phyloP scores from a whole-genome alignment of 768 basidiomycete species.

The Steccherinum ochraceum region DNA sequence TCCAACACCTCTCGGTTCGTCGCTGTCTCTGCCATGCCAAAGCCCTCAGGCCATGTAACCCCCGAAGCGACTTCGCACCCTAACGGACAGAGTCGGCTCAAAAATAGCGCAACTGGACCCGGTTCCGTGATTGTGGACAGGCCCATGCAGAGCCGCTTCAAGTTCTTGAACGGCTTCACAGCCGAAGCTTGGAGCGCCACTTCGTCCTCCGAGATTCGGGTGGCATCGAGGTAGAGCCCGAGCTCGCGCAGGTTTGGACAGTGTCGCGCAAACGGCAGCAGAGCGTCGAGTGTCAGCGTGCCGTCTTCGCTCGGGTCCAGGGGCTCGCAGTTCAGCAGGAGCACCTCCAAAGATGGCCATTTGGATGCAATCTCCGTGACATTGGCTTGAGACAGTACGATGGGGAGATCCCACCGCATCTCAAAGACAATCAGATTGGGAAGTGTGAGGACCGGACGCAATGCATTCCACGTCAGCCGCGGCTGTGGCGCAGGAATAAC shows the following conservation, averaged over 20 bases:
- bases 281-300: conserved; percentile 31
- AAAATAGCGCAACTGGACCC: conserved; percentile 41
- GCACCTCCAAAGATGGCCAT: conserved; percentile 20
- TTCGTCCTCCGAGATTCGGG: conserved; percentile 15
- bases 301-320: conserved; percentile 8
- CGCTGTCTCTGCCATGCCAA: conserved; percentile 5
- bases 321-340: conserved; percentile 21
- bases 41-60: conserved; percentile 38
- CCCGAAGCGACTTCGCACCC: conserved; percentile 38
- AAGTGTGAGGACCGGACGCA: conserved; percentile 30
- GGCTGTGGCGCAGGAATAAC: conserved; percentile 3
- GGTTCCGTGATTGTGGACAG: conserved; percentile 40
- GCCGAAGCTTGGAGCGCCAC: not conserved
- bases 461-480: conserved; percentile 27
- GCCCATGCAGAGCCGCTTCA: conserved; percentile 38
- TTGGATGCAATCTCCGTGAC: conserved; percentile 23
- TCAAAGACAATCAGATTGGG: conserved; percentile 28
- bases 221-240: conserved; percentile 31
- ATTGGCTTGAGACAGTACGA: conserved; percentile 21
- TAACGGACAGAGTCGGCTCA: conserved; percentile 45
- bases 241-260: conserved; percentile 31
- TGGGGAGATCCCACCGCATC: conserved; percentile 19
- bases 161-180: conserved; percentile 13
- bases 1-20: conserved; percentile 4
- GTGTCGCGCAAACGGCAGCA: conserved; percentile 33